Evolutionary conservation across 371 early-diverging fungal genomes (phyloP).

Genomic region (Mucor racemosus): DNA sequence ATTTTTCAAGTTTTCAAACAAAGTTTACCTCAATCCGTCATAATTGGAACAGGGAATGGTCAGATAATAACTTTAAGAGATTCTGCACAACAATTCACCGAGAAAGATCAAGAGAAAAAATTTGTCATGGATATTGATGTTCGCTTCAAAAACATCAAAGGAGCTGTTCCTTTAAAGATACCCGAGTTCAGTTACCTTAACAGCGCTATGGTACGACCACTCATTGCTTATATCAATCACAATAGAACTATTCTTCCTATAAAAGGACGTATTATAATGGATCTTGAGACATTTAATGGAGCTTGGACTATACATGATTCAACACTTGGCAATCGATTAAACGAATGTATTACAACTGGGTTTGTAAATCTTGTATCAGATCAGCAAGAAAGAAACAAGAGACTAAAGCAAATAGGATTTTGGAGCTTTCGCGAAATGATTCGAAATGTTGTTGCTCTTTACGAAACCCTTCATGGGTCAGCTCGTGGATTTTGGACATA

Average conservation of each 20-base stretch:
- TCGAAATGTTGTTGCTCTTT: constrained; percentile 68
- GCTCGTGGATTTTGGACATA: constrained; percentile 75
- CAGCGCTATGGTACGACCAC: constrained; percentile 86
- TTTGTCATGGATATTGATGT: constrained; percentile 72
- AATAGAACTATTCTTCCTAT: constrained; percentile 85
- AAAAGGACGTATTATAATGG: constrained; percentile 78
- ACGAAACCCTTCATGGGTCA: constrained; percentile 81
- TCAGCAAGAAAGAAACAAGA: constrained; percentile 81
- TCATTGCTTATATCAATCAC: constrained; percentile 93
- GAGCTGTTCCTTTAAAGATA: constrained; percentile 79
- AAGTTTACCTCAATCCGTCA: constrained; percentile 59
- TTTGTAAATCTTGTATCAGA: constrained; percentile 76
- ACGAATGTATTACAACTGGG: constrained; percentile 81
- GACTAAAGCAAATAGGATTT: constrained; percentile 85
- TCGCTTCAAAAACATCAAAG: constrained; percentile 86
- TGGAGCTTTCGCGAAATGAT: constrained; percentile 84
- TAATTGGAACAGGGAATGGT: constrained; percentile 47
- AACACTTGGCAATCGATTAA: constrained; percentile 71
- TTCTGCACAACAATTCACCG: neutral
- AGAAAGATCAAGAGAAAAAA: neutral
- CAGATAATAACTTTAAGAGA: constrained; percentile 11
- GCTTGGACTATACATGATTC: constrained; percentile 90
- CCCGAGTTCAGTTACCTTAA: constrained; percentile 75
- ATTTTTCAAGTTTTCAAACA: constrained; percentile 77
- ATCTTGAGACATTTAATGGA: constrained; percentile 87